These are phyloP conservation scores for Eremothecium cymbalariae DNA, from an alignment of 1,139 yeast species.

Conservation along the genomic window DNA sequence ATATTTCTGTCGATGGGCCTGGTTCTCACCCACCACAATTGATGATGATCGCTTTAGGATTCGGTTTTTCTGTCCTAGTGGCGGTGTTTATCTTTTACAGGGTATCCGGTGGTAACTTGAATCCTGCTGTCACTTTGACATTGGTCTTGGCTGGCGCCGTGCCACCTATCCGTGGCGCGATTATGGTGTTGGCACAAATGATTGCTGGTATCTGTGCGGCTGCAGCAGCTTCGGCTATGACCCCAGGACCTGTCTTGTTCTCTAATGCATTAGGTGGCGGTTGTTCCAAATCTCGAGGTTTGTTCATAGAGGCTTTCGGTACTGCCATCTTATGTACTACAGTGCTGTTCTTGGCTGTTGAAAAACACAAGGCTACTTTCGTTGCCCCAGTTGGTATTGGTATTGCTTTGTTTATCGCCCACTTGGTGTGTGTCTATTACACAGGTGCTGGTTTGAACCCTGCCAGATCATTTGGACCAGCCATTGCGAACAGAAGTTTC, in stretches of 20 bases:
- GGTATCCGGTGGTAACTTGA: constrained; percentile 83
- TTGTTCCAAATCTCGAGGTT: constrained; percentile 64
- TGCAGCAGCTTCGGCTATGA: constrained; percentile 80
- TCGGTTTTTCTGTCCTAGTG: constrained; percentile 79
- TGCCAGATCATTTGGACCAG: constrained; percentile 83
- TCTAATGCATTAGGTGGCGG: constrained; percentile 70
- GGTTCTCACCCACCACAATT: constrained; percentile 60
- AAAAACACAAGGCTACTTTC: constrained; percentile 65
- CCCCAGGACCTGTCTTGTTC: constrained; percentile 72
- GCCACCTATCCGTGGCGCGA: constrained; percentile 60
- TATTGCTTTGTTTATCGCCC: constrained; percentile 71
- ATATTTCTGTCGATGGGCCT: constrained; percentile 37
- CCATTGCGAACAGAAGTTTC: constrained; percentile 62
- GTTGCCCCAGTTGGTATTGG: constrained; percentile 85
- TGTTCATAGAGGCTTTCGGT: constrained; percentile 78
- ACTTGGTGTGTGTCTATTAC: constrained; percentile 71
- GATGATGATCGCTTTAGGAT: constrained; percentile 78
- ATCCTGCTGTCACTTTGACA: constrained; percentile 80
- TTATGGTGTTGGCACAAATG: constrained; percentile 62
- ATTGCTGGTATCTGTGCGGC: constrained; percentile 91
- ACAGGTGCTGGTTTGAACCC: constrained; percentile 94
- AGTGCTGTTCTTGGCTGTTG: constrained; percentile 78
- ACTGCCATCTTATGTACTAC: constrained; percentile 66
- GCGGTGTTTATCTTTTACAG: constrained; percentile 67
- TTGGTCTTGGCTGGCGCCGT: constrained; percentile 64